A percentile compares a stretch with the other conserved stretches of the same genome.
These are phyloP conservation scores for Metschnikowia henanensis DNA, from an alignment of 805 yeast genomes.

Conservation along the genomic window DNA sequence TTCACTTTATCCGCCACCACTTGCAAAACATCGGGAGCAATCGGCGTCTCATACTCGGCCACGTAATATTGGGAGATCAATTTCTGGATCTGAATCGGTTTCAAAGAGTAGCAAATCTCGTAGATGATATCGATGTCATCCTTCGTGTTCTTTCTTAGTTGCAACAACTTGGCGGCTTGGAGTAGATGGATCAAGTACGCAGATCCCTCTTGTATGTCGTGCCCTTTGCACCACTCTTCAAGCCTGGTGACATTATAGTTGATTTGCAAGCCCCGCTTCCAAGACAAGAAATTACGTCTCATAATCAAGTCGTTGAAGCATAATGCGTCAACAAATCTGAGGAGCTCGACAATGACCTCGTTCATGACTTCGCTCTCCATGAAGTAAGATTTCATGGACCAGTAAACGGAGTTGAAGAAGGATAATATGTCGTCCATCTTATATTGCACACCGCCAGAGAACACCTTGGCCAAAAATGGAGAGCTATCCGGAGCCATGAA, in stretches of 20 bases:
- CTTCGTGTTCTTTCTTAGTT: conserved; percentile 82
- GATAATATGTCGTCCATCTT: conserved; percentile 95
- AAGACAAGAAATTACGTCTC: conserved; percentile 91
- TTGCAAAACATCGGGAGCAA: conserved; percentile 75
- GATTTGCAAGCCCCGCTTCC: conserved; percentile 97
- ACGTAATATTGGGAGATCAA: conserved; percentile 83
- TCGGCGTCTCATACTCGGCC: conserved; percentile 94
- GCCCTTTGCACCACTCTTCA: conserved; percentile 98
- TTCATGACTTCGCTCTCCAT: conserved; percentile 83
- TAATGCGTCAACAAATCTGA: conserved; percentile 84
- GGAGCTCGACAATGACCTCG: conserved; percentile 78
- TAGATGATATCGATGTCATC: conserved; percentile 90
- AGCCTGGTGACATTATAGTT: conserved; percentile 94
- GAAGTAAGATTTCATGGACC: conserved; percentile 90
- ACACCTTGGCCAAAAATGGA: conserved; percentile 81
- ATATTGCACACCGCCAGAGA: conserved; percentile 66
- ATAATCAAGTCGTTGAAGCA: conserved; percentile 94
- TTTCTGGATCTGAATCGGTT: conserved; percentile 95
- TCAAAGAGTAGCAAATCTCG: conserved; percentile 92
- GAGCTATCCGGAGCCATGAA: conserved; percentile 83
- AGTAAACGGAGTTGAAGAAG: conserved; percentile 84
- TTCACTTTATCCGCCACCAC: conserved; percentile 81
- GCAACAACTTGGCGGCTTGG: conserved; percentile 92
- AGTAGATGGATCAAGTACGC: conserved; percentile 80
- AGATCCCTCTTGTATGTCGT: conserved; percentile 85